phyloP scores from a whole-genome alignment of 176 grass and related monocot species.

The Ensete ventricosum region DNA sequence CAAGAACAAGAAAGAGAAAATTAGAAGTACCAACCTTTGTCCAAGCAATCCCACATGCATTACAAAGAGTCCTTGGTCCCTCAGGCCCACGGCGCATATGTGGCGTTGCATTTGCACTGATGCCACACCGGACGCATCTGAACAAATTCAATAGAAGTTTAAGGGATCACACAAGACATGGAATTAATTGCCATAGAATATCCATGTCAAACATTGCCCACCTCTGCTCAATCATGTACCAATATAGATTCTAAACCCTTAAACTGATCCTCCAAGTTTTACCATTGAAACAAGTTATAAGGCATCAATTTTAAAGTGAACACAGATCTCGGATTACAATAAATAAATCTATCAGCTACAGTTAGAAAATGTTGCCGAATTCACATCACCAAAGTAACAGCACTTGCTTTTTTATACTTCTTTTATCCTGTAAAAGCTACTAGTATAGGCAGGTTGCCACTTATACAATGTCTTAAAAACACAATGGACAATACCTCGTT shows the following conservation, averaged over 20 bases:
- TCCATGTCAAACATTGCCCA: neutral
- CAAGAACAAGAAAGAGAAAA: neutral
- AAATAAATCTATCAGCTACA: too few species aligned
- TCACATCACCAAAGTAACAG: too few species aligned
- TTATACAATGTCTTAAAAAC: too few species aligned
- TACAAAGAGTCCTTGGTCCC: slow-evolving; percentile 13
- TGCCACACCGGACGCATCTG: slow-evolving; percentile 10
- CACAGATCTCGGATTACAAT: too few species aligned
- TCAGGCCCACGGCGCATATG: slow-evolving; percentile 14
- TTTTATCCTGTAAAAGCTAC: too few species aligned
- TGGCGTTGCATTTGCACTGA: slow-evolving; percentile 11
- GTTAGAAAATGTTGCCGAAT: too few species aligned
- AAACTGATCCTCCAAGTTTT: neutral
- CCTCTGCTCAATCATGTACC: neutral
- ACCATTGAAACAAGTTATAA: too few species aligned
- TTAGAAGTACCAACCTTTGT: slow-evolving; percentile 1
- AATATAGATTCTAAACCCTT: neutral
- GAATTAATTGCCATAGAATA: neutral
- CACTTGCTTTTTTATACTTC: too few species aligned
- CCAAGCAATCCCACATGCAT: slow-evolving; percentile 14
- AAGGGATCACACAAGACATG: neutral
- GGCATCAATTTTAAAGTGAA: too few species aligned
- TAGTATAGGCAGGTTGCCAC: too few species aligned
- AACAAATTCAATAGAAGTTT: neutral
- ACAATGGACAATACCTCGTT: too few species aligned